phyloP scores from a whole-genome alignment of 441 rosid genomes.

The Biscutella auriculata region DNA sequence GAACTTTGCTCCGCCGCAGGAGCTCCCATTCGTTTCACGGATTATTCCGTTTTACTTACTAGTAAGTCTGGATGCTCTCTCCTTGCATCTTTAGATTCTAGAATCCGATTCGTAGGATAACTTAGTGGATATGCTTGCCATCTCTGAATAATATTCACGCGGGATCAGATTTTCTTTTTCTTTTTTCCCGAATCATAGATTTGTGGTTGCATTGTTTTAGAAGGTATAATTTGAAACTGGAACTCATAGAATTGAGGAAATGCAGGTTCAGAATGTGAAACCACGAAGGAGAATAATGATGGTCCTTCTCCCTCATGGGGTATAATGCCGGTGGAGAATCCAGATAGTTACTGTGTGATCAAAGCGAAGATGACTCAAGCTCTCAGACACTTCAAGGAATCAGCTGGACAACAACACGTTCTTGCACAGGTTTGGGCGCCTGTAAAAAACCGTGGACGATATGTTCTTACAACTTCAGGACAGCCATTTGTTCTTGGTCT shows the following conservation, averaged over 20 bases:
- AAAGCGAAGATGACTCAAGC: slow-evolving; percentile 88
- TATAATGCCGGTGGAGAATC: slow-evolving; percentile 39
- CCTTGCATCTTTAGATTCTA: not conserved
- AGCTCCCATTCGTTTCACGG: slow-evolving; percentile 23
- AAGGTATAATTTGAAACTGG: not conserved
- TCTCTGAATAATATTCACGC: not conserved
- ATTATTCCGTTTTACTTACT: slow-evolving; percentile 35
- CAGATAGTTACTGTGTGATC: slow-evolving; percentile 47
- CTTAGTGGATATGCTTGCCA: slow-evolving; percentile 1
- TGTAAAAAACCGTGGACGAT: slow-evolving; percentile 43
- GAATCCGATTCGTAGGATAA: slow-evolving; percentile 7
- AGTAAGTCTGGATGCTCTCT: slow-evolving; percentile 30
- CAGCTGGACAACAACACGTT: slow-evolving; percentile 71
- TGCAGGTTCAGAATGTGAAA: slow-evolving; percentile 41
- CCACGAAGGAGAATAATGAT: slow-evolving; percentile 23
- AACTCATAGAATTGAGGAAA: slow-evolving; percentile 1
- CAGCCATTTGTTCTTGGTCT: slow-evolving; percentile 87
- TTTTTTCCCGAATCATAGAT: no score
- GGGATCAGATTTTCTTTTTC: no score
- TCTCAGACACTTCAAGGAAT: slow-evolving; percentile 63
- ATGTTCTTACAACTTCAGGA: slow-evolving; percentile 67
- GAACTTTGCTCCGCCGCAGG: slow-evolving; percentile 17
- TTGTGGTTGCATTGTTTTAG: not conserved
- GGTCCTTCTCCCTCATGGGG: slow-evolving; percentile 41
- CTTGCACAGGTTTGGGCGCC: slow-evolving; percentile 96